Base-by-base conservation (phyloP, 768 basidiomycete genomes). In the Gyrodon lividus region DNA sequence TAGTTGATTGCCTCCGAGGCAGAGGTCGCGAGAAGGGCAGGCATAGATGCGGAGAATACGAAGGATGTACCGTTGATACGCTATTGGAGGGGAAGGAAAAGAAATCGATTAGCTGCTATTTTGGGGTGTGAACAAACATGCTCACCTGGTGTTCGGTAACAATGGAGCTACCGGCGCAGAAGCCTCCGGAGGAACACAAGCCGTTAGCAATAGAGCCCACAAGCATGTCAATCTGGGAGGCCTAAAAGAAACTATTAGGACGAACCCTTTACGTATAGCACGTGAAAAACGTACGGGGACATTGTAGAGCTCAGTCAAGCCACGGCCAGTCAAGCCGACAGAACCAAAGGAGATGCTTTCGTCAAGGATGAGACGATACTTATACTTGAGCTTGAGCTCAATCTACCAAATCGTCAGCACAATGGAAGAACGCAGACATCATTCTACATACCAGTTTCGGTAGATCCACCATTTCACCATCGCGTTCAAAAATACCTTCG, bases 31-130 rank as follows among this genome's bases (percentile, higher is more conserved):
- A 98, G 84, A 38, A 95, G 78, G 3, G 92, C 82, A 0, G 97
- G 97, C 74, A 96, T 84, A 2, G 96, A 85, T 16, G 97, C 97
- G 1, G 96, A 97, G 76, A 93, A 99, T 52, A 99, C 93, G 67
- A 92, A 96, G 0, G 93, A 84, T 4, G 92, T 86, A 14, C 91
- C 92, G 66, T 98, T 98, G 79, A 96, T 97, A 41, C 93, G 93
- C 83, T 97, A 61, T 30, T 16, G 30, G 22, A 43, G 10, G 1
- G n/a, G 12, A 5, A 48, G 10, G 17, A 51, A 44, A 26, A 20
- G 12, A 5, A n/a, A 24, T 44, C 4, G 33, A 24, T 9, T 22
- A 1, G 37, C 38, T 19, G 22, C 24, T 10, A 47, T 22, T 16
- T 12, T 6, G 34, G 40, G 4, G 19, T 16, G 16, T 20, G 3